Evolutionary conservation across 805 yeast genomes (phyloP).

Genomic region (Metschnikowia noctiluminum): DNA sequence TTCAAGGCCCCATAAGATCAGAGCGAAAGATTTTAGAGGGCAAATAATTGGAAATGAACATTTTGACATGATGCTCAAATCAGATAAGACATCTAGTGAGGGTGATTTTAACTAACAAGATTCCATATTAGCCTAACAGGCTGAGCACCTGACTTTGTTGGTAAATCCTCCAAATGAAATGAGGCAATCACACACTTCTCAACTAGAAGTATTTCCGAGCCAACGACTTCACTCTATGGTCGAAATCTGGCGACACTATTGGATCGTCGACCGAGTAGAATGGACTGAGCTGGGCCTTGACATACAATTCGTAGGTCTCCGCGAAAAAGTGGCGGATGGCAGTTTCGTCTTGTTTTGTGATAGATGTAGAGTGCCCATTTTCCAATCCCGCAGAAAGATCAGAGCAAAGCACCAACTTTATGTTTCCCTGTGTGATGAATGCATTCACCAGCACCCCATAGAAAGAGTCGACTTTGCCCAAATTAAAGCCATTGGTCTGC

Average conservation of each 20-base stretch:
- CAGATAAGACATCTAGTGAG: too few species aligned
- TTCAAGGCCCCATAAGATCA: too few species aligned
- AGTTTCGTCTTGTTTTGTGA: conserved; percentile 51
- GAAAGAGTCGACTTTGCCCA: conserved; percentile 80
- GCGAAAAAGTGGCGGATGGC: conserved; percentile 76
- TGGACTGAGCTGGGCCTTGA: conserved; percentile 80
- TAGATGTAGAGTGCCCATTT: conserved; percentile 6
- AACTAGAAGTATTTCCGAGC: conserved; percentile 75
- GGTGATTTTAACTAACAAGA: too few species aligned
- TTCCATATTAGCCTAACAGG: too few species aligned
- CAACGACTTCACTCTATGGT: conserved; percentile 61
- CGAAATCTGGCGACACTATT: conserved; percentile 71
- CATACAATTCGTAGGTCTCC: conserved; percentile 84
- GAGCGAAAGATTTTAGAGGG: too few species aligned
- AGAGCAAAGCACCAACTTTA: conserved; percentile 65
- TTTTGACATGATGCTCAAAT: too few species aligned
- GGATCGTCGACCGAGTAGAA: conserved; percentile 77
- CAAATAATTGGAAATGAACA: too few species aligned
- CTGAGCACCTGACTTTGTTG: too few species aligned
- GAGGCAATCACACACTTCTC: too few species aligned
- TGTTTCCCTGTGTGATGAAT: conserved; percentile 82
- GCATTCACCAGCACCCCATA: conserved; percentile 82
- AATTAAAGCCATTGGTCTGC: conserved; percentile 59
- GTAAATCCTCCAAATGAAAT: too few species aligned
- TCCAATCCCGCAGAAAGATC: conserved; percentile 28